A percentile compares a stretch with the other conserved stretches of the same genome.
Conservation (phyloP, 495 filamentous ascomycete species). For the Trichoderma parareesei region DNA sequence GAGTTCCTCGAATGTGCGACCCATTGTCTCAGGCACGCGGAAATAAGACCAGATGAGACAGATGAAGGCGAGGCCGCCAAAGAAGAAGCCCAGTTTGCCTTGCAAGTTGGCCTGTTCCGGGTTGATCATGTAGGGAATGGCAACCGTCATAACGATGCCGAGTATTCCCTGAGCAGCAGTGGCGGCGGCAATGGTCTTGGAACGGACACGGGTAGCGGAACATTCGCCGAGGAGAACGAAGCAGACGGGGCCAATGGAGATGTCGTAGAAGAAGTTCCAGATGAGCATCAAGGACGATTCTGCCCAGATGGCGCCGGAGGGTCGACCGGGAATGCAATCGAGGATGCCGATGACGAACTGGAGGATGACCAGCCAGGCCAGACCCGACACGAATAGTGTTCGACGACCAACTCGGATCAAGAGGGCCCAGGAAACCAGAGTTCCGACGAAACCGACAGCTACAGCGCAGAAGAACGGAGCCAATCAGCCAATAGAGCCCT, state of each 20-base stretch:
- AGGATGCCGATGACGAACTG: slow-evolving; percentile 29
- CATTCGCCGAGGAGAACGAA: slow-evolving; percentile 47
- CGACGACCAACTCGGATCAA: slow-evolving; percentile 33
- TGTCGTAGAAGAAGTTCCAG: slow-evolving; percentile 35
- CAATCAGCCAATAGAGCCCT: neutral
- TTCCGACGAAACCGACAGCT: neutral
- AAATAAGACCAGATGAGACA: slow-evolving; percentile 17
- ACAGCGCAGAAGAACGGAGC: too few relatives aligned
- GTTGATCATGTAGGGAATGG: slow-evolving; percentile 38
- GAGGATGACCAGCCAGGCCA: slow-evolving; percentile 19
- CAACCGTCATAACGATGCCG: slow-evolving; percentile 22
- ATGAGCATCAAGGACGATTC: slow-evolving; percentile 34
- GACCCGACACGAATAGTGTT: slow-evolving; percentile 32
- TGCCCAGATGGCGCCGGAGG: slow-evolving; percentile 31
- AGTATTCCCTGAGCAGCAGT: slow-evolving; percentile 25
- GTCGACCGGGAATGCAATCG: slow-evolving; percentile 14
- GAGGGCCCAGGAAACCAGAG: slow-evolving; percentile 27
- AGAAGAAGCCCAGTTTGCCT: slow-evolving; percentile 35
- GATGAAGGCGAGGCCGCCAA: slow-evolving; percentile 29
- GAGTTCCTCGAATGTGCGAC: slow-evolving; percentile 36
- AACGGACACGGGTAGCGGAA: slow-evolving; percentile 39
- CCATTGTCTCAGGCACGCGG: slow-evolving; percentile 14
- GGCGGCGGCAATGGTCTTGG: slow-evolving; percentile 42
- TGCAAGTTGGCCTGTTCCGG: slow-evolving; percentile 37
- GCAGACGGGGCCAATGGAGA: slow-evolving; percentile 38